phyloP scores from a whole-genome alignment of 352 stramenopile species.

The Phytophthora aleatoria region DNA sequence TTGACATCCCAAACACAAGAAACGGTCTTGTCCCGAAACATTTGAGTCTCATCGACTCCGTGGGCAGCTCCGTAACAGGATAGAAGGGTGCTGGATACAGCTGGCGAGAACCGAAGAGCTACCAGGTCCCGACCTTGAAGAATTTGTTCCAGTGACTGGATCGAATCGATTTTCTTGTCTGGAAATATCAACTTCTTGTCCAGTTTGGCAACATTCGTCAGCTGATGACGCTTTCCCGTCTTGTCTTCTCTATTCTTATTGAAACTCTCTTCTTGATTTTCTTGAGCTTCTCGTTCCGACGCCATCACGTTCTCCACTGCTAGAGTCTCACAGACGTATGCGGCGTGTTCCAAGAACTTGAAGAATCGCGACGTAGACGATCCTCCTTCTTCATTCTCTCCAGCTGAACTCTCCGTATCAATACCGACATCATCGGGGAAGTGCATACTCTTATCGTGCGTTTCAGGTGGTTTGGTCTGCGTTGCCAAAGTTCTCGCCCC shows the following conservation, averaged over 20 bases:
- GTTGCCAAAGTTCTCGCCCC: slow-evolving; percentile 50
- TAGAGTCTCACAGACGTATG: slow-evolving; percentile 62
- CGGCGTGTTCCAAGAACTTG: slow-evolving; percentile 61
- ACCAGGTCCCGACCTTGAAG: slow-evolving; percentile 41
- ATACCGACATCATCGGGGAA: slow-evolving; percentile 79
- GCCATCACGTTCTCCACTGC: slow-evolving; percentile 57
- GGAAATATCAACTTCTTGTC: slow-evolving; percentile 39
- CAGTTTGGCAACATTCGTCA: slow-evolving; percentile 44
- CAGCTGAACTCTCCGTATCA: slow-evolving; percentile 32
- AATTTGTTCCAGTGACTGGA: slow-evolving; percentile 30
- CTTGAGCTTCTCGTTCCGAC: slow-evolving; percentile 10
- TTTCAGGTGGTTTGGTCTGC: slow-evolving; percentile 56
- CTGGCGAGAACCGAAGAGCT: slow-evolving; percentile 51
- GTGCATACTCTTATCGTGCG: slow-evolving; percentile 61
- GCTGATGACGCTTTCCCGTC: slow-evolving; percentile 25
- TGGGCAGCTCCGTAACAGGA: slow-evolving; percentile 40
- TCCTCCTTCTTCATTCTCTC: slow-evolving; percentile 5
- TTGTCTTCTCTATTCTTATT: slow-evolving; percentile 23
- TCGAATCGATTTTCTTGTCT: slow-evolving; percentile 18
- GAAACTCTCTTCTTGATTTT: slow-evolving; percentile 21
- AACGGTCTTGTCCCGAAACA: slow-evolving; percentile 50
- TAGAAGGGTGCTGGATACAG: slow-evolving; percentile 54
- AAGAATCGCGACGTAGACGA: slow-evolving; percentile 60
- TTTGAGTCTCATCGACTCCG: background rate
- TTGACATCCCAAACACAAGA: slow-evolving; percentile 76